Conservation (phyloP, 2,329 filamentous ascomycete species). For the Zasmidium angulare region DNA sequence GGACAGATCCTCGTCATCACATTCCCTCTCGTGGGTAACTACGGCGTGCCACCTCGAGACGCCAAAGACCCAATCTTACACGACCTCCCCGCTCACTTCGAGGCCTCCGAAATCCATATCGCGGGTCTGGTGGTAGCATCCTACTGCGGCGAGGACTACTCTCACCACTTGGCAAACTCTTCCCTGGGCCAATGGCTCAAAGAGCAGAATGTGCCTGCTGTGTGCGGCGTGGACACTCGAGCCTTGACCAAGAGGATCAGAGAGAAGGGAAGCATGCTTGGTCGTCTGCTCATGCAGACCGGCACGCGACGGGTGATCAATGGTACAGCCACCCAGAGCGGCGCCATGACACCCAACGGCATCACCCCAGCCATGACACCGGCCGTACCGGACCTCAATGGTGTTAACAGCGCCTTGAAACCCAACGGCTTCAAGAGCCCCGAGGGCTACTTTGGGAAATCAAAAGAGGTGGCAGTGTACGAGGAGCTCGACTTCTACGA, state of each 20-base stretch:
- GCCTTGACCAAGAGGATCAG: conserved; percentile 92
- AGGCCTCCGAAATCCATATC: conserved; percentile 89
- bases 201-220: conserved; percentile 89
- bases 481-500: conserved; percentile 85
- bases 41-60: conserved; percentile 88
- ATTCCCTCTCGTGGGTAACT: conserved; percentile 94
- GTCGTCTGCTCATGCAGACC: conserved; percentile 78
- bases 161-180: conserved; percentile 86
- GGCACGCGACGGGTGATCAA: conserved; percentile 41
- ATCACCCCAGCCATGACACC: conserved; percentile 40
- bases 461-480: conserved; percentile 52
- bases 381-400: conserved; percentile 34
- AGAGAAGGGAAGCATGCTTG: conserved; percentile 93
- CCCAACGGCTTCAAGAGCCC: conserved; percentile 35
- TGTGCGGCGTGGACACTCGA: conserved; percentile 92
- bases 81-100: conserved; percentile 88
- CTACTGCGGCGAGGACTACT: conserved; percentile 93
- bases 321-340: conserved; percentile 23
- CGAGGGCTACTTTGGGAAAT: conserved; percentile 32
- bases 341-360: conserved; percentile 29
- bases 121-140: conserved; percentile 87
- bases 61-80: conserved; percentile 79
- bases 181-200: conserved; percentile 94
- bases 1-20: conserved; percentile 96
- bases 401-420: conserved; percentile 25